These are phyloP conservation scores for Aquilaria yunnanensis DNA, from an alignment of 345 rosid genomes.

Conservation along the genomic window DNA sequence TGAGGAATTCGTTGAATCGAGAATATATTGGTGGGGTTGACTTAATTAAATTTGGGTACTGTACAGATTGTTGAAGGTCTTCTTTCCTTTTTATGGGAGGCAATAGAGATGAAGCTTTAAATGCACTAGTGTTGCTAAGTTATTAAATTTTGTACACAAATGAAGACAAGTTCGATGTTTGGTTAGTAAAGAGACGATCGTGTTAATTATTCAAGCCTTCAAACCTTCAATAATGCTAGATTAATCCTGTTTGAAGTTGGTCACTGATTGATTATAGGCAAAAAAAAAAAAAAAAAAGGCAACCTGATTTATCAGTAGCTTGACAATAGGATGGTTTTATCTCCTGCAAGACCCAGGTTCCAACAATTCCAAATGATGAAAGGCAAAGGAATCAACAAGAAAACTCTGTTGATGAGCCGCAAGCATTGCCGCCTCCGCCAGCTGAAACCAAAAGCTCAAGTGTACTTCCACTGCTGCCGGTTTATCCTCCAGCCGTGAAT, in stretches of 20 bases:
- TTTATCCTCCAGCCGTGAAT: constrained; percentile 23
- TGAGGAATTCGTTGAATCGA: not conserved
- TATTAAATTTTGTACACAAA: too few relatives aligned
- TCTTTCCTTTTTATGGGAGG: not conserved
- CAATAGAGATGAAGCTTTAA: not conserved
- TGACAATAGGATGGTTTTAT: not conserved
- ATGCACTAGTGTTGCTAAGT: too few relatives aligned
- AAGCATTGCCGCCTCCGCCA: constrained; percentile 18
- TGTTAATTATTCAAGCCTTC: not conserved
- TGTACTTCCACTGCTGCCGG: constrained; percentile 28
- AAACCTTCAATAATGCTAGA: too few relatives aligned
- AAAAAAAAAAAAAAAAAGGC: too few relatives aligned
- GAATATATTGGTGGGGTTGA: not conserved
- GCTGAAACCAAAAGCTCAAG: constrained; percentile 23
- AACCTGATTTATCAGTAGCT: too few relatives aligned
- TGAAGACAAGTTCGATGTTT: too few relatives aligned
- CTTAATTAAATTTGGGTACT: not conserved
- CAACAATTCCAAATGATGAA: constrained; percentile 47
- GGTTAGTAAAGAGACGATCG: not conserved
- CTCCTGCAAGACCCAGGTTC: constrained; percentile 32
- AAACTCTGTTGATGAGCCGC: constrained; percentile 22
- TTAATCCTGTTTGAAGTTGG: too few relatives aligned
- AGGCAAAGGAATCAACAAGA: constrained; percentile 32
- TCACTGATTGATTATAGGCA: too few relatives aligned
- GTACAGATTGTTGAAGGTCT: too few relatives aligned